These are phyloP conservation scores for Lepiota brunneoincarnata DNA, from an alignment of 768 basidiomycete species.

Conservation along the genomic window DNA sequence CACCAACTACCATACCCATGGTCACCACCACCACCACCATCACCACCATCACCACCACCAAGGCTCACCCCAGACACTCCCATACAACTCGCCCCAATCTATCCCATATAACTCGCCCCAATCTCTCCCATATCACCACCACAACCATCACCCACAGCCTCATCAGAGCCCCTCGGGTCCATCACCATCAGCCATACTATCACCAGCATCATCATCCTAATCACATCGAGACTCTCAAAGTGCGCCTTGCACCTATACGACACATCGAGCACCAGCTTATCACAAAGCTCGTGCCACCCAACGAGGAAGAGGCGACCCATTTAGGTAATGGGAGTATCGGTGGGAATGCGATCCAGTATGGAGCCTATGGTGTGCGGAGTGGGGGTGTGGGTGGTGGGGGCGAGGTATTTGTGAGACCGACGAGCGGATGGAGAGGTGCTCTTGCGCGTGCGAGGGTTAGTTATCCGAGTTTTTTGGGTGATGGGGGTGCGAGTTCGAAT, in stretches of 20 bases:
- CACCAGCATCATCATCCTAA: constrained; percentile 21
- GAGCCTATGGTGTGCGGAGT: constrained; percentile 11
- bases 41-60: constrained; percentile 18
- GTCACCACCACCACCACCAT: constrained; percentile 16
- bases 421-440: constrained; percentile 63
- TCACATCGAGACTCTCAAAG: constrained; percentile 53
- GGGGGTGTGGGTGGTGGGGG: constrained; percentile 20
- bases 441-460: constrained; percentile 43
- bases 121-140: not conserved
- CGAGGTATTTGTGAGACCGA: constrained; percentile 66
- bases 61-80: not conserved
- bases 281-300: constrained; percentile 64
- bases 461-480: constrained; percentile 24
- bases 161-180: constrained; percentile 16
- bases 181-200: constrained; percentile 16
- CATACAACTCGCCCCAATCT: no score
- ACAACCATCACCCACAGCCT: constrained; percentile 15
- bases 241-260: constrained; percentile 62
- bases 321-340: constrained; percentile 20
- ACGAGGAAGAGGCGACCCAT: constrained; percentile 57
- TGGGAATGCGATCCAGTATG: constrained; percentile 18
- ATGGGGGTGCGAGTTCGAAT: constrained; percentile 12
- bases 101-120: no score
- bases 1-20: constrained; percentile 17
- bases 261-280: constrained; percentile 71